Evolutionary conservation across 805 yeast species (phyloP), one percentile per base, ranked within the genome.

Genomic region (Yamadazyma olivae): DNA sequence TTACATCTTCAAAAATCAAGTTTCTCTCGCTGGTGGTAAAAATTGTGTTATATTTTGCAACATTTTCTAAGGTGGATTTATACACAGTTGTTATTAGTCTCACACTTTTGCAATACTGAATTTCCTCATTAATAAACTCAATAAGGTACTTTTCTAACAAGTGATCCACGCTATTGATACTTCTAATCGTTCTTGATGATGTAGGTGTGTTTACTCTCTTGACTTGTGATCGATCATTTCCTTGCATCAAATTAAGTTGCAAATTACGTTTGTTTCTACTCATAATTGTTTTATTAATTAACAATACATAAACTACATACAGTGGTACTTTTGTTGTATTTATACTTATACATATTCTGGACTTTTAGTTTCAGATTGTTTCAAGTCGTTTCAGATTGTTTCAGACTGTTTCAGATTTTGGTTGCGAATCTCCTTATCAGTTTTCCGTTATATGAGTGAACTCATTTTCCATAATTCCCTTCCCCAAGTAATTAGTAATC

Each of bases 401-500:
- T 28, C 32, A 34, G 33, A 30, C 30, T 35, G 38, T 35, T 35
- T 35, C 38, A 35, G 33, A 33, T 33, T 23, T 34, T 20, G 30
- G 30, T 7, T 25, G 28, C 28, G 23, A 20, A 20, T 20, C 10
- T 20, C 10, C 23, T 7, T n/a, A 21, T 21, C 24, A 21, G 12
- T 9, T 12, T 18, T 39, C 32, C 19, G 20, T 27, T 23, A 50
- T 23, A 13, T 49, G 45, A 14, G 46, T 39, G 22, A 50, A 44
- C 21, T 59, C 62, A 30, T 53, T 48, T 32, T 81, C 87, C 77
- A 90, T 74, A 0, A 83, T 91, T 2, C 99, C 99, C 39, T 89
- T 75, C 2, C 96, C 95, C 30, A 90, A 74, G 55, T 82, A 90
- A 37, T 87, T 95, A 40, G 83, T 74, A 35, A 91, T 74, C 3